Evolutionary conservation across 208 protist species (phyloP).

Genomic region (Crithidia mellificae): DNA sequence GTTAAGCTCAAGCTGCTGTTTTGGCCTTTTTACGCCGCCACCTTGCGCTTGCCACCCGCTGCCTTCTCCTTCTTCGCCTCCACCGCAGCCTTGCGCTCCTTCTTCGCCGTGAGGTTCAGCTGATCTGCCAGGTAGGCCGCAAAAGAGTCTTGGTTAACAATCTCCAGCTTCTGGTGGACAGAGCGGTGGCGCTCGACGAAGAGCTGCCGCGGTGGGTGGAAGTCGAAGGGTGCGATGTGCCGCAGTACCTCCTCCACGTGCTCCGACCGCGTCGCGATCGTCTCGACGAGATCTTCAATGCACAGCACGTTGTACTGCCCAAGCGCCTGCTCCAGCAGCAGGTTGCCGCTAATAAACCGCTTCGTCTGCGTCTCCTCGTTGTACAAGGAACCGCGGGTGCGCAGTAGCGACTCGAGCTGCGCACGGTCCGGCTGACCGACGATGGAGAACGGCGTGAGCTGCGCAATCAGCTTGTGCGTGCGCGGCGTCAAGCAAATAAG

Average conservation of each 20-base stretch:
- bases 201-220: slow-evolving; percentile 89
- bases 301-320: slow-evolving; percentile 86
- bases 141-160: slow-evolving; percentile 86
- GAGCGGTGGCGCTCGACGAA: slow-evolving; percentile 84
- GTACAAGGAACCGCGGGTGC: slow-evolving; percentile 79
- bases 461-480: slow-evolving; percentile 71
- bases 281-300: slow-evolving; percentile 88
- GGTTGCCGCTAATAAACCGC: slow-evolving; percentile 85
- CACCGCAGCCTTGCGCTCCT: slow-evolving; percentile 23
- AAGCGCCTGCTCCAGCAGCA: slow-evolving; percentile 84
- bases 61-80: slow-evolving; percentile 18
- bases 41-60: slow-evolving; percentile 16
- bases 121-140: slow-evolving; percentile 77
- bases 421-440: slow-evolving; percentile 69
- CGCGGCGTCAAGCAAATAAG: slow-evolving; percentile 58
- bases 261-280: slow-evolving; percentile 59
- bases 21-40: not conserved
- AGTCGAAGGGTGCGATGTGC: slow-evolving; percentile 85
- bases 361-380: slow-evolving; percentile 73
- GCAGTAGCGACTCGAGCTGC: slow-evolving; percentile 82
- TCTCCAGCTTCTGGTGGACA: slow-evolving; percentile 82
- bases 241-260: slow-evolving; percentile 70
- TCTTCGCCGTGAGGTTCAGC: slow-evolving; percentile 60
- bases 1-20: not conserved
- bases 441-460: slow-evolving; percentile 80